Evolutionary conservation across 371 early-diverging fungal species (phyloP), one percentile per base, ranked within the genome.

Genomic region (Syncephalastrum monosporum): DNA sequence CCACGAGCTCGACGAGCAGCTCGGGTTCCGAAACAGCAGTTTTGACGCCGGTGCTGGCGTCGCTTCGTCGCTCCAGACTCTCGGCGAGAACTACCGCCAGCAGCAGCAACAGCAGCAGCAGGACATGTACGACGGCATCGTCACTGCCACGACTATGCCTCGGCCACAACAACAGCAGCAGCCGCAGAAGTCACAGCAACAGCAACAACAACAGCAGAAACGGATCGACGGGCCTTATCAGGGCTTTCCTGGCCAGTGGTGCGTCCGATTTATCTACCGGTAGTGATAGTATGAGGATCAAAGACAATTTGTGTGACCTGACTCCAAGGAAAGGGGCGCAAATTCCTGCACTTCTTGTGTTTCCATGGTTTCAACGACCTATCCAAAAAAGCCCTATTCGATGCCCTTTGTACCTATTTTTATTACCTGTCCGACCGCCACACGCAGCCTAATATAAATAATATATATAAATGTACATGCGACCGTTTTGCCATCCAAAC

Each of bases 1-100:
- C n/a, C 74, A 79, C 41, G 82, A 85, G 49, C 42, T 85, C 44
- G 79, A 82, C 56, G 77, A 77, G 19, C 77, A 83, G 46, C 58
- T 84, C 5, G 75, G 69, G 0, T 61, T 49, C 52, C 53, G 24
- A 29, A 33, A 53, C 45, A 47, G 57, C 38, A 13, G 52, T 3
- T 52, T 52, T 41, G 60, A 46, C 16, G n/a, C 33, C 29, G 41
- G 24, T 42, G 46, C 23, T 27, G 14, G 43, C 21, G 45, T 47
- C 19, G 47, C 17, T 3, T 47, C 38, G 23, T 49, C 53, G 42
- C 21, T 43, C 51, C 38, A 21, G 27, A 55, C 44, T 5, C 23
- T 15, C 14, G 42, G 5, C 25, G 45, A 23, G 55, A 52, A 12
- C 10, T 33, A 33, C 12, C 38, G 38, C 38, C 38, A 21, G 17